Percentiles rank a stretch among this genome's conserved stretches.
Evolutionary conservation across 495 filamentous ascomycete genomes (phyloP).

Genomic region (Penicillium pancosmium): DNA sequence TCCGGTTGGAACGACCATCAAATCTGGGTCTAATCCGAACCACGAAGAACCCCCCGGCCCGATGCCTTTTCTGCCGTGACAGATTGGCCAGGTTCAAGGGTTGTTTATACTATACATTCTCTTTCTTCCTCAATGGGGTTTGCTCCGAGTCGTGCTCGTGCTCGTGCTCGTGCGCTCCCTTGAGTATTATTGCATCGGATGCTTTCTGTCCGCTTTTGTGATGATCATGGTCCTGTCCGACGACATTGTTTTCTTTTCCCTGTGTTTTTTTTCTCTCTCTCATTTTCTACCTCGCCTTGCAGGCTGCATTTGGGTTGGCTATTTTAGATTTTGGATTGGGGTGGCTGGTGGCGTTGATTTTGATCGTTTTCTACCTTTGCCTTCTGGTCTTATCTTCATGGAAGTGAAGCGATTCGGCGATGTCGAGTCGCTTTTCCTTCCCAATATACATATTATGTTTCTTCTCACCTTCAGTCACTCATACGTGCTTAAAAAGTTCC

Average conservation of each 20-base stretch:
- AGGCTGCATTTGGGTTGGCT: constrained; percentile 23
- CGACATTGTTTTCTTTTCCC: constrained; percentile 13
- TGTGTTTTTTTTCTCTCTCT: constrained; percentile 7
- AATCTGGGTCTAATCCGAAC: not conserved
- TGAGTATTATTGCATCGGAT: constrained; percentile 22
- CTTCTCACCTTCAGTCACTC: not conserved
- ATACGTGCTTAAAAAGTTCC: not conserved
- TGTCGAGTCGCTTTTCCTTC: not conserved
- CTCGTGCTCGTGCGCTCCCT: not conserved
- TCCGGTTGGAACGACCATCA: not conserved
- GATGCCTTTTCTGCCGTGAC: not conserved
- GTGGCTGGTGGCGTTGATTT: constrained; percentile 25
- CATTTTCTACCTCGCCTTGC: constrained; percentile 8
- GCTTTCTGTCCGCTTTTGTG: constrained; percentile 10
- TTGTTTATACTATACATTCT: constrained; percentile 9
- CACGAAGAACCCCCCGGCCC: constrained; percentile 1
- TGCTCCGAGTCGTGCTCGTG: not conserved
- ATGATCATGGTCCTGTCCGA: constrained; percentile 27
- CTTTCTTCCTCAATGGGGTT: constrained; percentile 2
- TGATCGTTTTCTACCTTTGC: constrained; percentile 9
- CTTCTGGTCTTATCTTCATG: not conserved
- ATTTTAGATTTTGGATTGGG: constrained; percentile 22
- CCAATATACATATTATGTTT: constrained; percentile 4
- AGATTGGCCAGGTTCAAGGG: constrained; percentile 1
- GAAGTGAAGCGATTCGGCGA: not conserved